phyloP scores from a whole-genome alignment of 495 filamentous ascomycete species.

The Trichoderma reesei region DNA sequence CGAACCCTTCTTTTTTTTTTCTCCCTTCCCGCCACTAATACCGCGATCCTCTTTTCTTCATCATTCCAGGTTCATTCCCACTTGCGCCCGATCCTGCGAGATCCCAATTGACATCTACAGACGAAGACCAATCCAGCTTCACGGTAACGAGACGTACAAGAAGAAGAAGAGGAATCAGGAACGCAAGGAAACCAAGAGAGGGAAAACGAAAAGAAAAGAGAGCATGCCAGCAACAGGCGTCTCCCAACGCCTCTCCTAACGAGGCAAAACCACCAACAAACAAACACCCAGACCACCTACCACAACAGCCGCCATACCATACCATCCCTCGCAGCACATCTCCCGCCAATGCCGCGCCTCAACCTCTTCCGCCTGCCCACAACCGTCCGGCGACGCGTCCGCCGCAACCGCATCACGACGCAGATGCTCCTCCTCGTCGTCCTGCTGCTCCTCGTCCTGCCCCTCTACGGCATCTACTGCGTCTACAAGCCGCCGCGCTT shows the following conservation, averaged over 20 bases:
- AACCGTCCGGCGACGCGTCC: conserved; percentile 42
- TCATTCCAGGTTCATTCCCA: no score
- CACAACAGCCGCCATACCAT: not conserved
- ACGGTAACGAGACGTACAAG: no score
- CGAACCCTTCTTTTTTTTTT: not conserved
- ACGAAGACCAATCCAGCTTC: no score
- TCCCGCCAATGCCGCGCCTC: conserved; percentile 26
- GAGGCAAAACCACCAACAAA: not conserved
- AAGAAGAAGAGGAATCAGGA: no score
- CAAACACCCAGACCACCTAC: not conserved
- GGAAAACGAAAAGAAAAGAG: not conserved
- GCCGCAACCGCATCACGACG: conserved; percentile 44
- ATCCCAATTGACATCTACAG: no score
- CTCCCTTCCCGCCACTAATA: no score
- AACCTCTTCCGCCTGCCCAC: conserved; percentile 41
- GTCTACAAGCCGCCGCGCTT: conserved; percentile 63
- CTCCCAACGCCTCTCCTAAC: not conserved
- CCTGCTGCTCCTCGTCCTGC: conserved; percentile 35
- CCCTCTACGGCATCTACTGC: conserved; percentile 48
- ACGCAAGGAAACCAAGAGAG: not conserved
- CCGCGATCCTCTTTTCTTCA: no score
- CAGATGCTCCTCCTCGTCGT: conserved; percentile 43
- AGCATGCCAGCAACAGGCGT: conserved; percentile 2
- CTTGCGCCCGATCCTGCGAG: no score
- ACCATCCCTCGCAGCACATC: not conserved